Conservation (phyloP, 768 basidiomycete species). For the Hebeloma cylindrosporum region DNA sequence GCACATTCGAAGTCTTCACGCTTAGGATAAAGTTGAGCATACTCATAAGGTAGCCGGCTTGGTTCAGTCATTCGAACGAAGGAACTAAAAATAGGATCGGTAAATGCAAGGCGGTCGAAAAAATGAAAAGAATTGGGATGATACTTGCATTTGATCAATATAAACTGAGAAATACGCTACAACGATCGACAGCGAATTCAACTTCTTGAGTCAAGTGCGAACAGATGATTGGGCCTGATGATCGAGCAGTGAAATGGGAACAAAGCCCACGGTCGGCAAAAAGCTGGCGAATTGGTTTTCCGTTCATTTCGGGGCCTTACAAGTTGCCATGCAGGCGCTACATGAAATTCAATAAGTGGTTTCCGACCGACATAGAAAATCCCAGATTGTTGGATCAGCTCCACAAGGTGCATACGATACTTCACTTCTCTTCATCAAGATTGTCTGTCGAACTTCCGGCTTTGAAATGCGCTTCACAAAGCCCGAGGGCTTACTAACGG, state of each 20-base stretch:
- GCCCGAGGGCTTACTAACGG: conserved; percentile 1
- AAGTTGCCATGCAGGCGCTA: too few species aligned
- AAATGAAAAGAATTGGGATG: too few species aligned
- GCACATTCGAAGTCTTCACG: conserved; percentile 18
- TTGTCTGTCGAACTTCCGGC: conserved; percentile 1
- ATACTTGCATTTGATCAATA: conserved; percentile 16
- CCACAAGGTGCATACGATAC: conserved; percentile 15
- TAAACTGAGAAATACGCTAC: conserved; percentile 3
- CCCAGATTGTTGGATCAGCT: conserved; percentile 17
- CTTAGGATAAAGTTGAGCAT: conserved; percentile 18
- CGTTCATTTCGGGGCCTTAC: too few species aligned
- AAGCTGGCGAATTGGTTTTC: too few species aligned
- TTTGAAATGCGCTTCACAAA: conserved; percentile 3
- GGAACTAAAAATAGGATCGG: conserved; percentile 21
- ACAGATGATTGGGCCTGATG: too few species aligned
- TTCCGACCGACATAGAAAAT: conserved; percentile 12
- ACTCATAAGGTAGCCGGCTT: conserved; percentile 19
- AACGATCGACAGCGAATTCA: background rate
- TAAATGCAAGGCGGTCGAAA: conserved; percentile 17
- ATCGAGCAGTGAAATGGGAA: too few species aligned
- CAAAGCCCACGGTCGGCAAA: too few species aligned
- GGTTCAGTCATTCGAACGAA: conserved; percentile 13
- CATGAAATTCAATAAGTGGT: too few species aligned
- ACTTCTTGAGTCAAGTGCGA: too few species aligned
- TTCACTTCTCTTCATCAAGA: conserved; percentile 11